Conservation (phyloP, 228 moss, liverwort and hornwort genomes). For the Sphagnum fallax region DNA sequence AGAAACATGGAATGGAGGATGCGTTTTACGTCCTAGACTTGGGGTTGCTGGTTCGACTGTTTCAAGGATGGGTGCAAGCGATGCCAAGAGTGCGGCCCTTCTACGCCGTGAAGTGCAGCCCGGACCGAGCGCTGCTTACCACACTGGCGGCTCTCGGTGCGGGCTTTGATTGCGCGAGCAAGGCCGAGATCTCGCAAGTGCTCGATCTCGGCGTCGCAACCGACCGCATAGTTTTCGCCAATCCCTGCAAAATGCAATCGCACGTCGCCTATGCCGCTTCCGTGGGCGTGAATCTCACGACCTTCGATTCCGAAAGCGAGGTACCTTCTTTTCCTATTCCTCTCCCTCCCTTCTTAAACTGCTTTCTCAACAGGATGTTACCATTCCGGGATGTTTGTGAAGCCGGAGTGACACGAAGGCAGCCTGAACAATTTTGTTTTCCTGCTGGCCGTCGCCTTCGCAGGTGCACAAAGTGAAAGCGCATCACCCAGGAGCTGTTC, state of each 20-base stretch:
- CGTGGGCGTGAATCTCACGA: constrained; percentile 18
- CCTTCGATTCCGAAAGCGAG: constrained; percentile 36
- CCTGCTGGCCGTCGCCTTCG: too few species aligned
- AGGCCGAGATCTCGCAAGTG: constrained; percentile 19
- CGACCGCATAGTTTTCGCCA: constrained; percentile 19
- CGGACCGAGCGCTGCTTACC: constrained; percentile 19
- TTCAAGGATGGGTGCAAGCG: neutral
- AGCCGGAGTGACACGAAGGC: too few species aligned
- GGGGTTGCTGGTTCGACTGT: constrained; percentile 6
- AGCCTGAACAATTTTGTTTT: too few species aligned
- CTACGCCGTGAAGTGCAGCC: constrained; percentile 26
- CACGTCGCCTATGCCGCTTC: constrained; percentile 27
- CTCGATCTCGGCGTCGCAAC: constrained; percentile 14
- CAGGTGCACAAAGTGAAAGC: constrained; percentile 20
- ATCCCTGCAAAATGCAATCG: constrained; percentile 31
- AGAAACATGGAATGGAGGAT: constrained; percentile 5
- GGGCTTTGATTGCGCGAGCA: constrained; percentile 35
- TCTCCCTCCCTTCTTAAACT: too few species aligned
- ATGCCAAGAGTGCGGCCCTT: constrained; percentile 7
- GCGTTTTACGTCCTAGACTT: constrained; percentile 9
- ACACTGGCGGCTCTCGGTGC: constrained; percentile 22
- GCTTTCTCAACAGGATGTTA: too few species aligned
- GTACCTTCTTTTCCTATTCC: neutral
- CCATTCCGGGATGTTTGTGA: too few species aligned
- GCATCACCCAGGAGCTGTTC: constrained; percentile 22